These are phyloP conservation scores for Clarireedia sp. DNA, from an alignment of 2,329 filamentous ascomycete genomes.

Conservation along the genomic window DNA sequence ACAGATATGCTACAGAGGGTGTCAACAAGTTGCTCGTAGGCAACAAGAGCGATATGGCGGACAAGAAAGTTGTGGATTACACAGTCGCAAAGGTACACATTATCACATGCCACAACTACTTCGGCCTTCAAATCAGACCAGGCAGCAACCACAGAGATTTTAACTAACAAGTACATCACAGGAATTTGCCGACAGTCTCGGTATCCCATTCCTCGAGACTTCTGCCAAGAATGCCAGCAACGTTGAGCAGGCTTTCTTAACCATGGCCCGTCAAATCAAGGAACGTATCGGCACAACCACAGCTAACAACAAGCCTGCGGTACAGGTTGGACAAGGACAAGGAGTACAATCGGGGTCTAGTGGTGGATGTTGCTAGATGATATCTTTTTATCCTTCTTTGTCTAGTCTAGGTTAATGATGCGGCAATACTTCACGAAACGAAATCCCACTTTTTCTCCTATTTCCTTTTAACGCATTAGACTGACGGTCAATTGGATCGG, in stretches of 20 bases:
- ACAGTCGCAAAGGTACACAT: slow-evolving; percentile 87
- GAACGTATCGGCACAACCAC: slow-evolving; percentile 97
- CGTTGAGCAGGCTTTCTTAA: slow-evolving; percentile 98
- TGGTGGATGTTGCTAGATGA: slow-evolving; percentile 79
- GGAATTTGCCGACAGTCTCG: slow-evolving; percentile 98
- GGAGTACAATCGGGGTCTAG: slow-evolving; percentile 82
- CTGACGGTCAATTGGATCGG: slow-evolving; percentile 25
- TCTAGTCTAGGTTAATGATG: slow-evolving; percentile 11
- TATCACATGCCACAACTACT: slow-evolving; percentile 23
- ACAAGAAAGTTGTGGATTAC: slow-evolving; percentile 99
- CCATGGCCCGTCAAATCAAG: slow-evolving; percentile 99
- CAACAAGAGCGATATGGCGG: slow-evolving; percentile 99
- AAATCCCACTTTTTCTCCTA: slow-evolving; percentile 16
- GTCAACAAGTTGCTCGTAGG: slow-evolving; percentile 99
- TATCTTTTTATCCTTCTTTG: slow-evolving; percentile 4
- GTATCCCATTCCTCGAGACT: slow-evolving; percentile 98
- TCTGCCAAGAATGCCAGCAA: slow-evolving; percentile 99
- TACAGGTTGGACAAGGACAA: slow-evolving; percentile 91
- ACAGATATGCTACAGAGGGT: slow-evolving; percentile 96
- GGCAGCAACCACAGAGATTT: slow-evolving; percentile 2
- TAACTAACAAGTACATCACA: slow-evolving; percentile 33
- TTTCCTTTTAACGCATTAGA: slow-evolving; percentile 26
- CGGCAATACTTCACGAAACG: slow-evolving; percentile 17
- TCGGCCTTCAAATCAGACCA: slow-evolving; percentile 12
- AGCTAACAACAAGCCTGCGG: slow-evolving; percentile 94